Evolutionary conservation across 2,329 filamentous ascomycete genomes (phyloP), one percentile per base, ranked within the genome.

Genomic region (Nothomitra cinnamomea): DNA sequence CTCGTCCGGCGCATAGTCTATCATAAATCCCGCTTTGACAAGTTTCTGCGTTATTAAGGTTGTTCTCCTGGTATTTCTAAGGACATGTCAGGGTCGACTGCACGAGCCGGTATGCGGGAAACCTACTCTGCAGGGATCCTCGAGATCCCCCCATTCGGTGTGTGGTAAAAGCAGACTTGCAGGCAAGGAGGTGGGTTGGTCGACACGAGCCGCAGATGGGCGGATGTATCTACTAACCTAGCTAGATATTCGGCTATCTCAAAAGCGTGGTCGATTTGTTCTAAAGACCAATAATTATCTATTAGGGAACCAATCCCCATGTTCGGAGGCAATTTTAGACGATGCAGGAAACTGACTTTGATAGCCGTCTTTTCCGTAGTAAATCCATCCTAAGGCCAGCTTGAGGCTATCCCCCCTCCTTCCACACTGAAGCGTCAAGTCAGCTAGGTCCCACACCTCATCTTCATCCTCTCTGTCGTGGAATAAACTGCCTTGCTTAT

Each of bases 141-240:
- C n/a, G 7, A 19, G 13, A 51, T 3, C 17, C 21, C 22, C 41
- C 5, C 3, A 28, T 21, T 41, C 24, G 78, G 78, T 0, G 82
- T 79, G 62, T 85, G 88, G 66, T 95, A 95, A 66, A 96, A 96
- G 71, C 90, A 95, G 21, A 96, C 85, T 69, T 96, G 92, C 64
- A 95, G 70, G 68, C 90, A 96, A 0, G 87, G 86, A 48, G 89
- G 82, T 24, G 87, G 85, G 60, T 85, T 82, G 54, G 78, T 74
- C 10, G 80, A 85, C 2, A 95, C 78, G 15, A 94, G 72, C 17
- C 77, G 69, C 60, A 96, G 84, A 59, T 85, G 71, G 0, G 69
- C 64, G 42, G 74, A 72, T 13, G 69, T 48, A 3, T 71, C 66
- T 1, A 95, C 63, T 1, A 81, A 66, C 0, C 63, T 63, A 0